Conservation (phyloP, 192 early-diverging fungal genomes). For the Umbelopsis isabellina region DNA sequence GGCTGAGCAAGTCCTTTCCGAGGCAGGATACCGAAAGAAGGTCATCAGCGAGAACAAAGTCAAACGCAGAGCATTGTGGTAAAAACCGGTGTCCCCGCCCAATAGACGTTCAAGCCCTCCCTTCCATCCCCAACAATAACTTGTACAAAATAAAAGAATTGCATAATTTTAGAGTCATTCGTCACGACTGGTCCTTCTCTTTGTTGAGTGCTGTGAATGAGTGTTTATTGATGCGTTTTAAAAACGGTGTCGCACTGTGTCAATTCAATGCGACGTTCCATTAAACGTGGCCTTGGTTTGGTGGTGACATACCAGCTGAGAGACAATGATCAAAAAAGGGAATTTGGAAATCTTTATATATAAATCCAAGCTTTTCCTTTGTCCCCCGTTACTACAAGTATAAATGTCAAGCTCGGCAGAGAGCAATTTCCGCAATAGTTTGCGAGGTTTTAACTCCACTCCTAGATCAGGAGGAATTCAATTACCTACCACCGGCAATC, state of each 20-base stretch:
- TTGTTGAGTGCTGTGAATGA: too few species aligned
- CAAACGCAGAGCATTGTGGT: conserved; percentile 43
- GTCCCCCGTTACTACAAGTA: background rate
- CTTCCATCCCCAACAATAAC: background rate
- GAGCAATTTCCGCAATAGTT: conserved; percentile 50
- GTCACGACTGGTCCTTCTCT: too few species aligned
- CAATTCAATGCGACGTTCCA: background rate
- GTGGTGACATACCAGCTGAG: too few species aligned
- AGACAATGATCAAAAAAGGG: background rate
- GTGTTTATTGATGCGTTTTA: too few species aligned
- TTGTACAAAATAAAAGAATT: conserved; percentile 11
- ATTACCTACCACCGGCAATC: conserved; percentile 22
- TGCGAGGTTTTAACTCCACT: conserved; percentile 48
- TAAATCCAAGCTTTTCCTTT: background rate
- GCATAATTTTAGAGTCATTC: too few species aligned
- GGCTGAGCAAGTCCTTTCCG: background rate
- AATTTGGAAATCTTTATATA: background rate
- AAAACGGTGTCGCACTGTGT: background rate
- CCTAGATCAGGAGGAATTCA: conserved; percentile 32
- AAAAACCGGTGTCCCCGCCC: background rate
- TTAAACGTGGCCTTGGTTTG: too few species aligned
- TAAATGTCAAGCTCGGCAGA: conserved; percentile 49
- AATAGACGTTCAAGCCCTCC: background rate
- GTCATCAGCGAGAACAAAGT: conserved; percentile 36
- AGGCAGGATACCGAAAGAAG: conserved; percentile 36